Evolutionary conservation across 2,329 filamentous ascomycete species (phyloP).

Genomic region (Diaporthe citri): DNA sequence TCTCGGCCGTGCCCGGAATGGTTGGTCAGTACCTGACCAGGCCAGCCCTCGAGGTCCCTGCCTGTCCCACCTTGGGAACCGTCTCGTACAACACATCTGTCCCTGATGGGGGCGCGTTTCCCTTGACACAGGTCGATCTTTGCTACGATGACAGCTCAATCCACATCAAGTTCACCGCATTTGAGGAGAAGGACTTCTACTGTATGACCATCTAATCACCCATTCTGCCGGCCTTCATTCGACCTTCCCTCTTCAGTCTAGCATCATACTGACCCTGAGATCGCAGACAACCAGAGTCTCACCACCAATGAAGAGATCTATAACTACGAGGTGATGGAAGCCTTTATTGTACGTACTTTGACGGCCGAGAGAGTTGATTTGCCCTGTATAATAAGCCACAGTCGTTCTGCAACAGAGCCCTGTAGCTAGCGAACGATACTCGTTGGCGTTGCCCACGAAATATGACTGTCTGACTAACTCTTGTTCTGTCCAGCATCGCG

Average conservation of each 20-base stretch:
- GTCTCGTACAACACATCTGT: conserved; percentile 57
- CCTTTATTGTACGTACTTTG: conserved; percentile 52
- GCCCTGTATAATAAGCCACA: not conserved
- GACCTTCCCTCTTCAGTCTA: not conserved
- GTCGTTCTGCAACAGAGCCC: not conserved
- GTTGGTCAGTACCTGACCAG: not conserved
- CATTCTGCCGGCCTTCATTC: too few relatives aligned
- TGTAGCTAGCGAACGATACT: not conserved
- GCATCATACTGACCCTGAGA: not conserved
- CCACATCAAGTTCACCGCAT: conserved; percentile 58
- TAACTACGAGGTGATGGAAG: conserved; percentile 64
- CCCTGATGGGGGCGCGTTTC: conserved; percentile 56
- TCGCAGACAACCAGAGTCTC: conserved; percentile 35
- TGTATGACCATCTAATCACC: conserved; percentile 53
- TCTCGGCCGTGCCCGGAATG: not conserved
- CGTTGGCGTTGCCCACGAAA: too few relatives aligned
- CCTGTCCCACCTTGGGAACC: conserved; percentile 53
- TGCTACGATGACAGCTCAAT: conserved; percentile 59
- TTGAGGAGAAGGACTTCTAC: conserved; percentile 61
- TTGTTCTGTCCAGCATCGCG: conserved; percentile 47
- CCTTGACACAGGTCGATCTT: conserved; percentile 58
- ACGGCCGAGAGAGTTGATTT: not conserved
- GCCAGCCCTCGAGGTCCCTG: conserved; percentile 51
- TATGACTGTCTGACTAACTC: not conserved
- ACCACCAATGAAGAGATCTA: conserved; percentile 61